Evolutionary conservation across 495 filamentous ascomycete genomes (phyloP).

Genomic region (Penicillium longicatenatum): DNA sequence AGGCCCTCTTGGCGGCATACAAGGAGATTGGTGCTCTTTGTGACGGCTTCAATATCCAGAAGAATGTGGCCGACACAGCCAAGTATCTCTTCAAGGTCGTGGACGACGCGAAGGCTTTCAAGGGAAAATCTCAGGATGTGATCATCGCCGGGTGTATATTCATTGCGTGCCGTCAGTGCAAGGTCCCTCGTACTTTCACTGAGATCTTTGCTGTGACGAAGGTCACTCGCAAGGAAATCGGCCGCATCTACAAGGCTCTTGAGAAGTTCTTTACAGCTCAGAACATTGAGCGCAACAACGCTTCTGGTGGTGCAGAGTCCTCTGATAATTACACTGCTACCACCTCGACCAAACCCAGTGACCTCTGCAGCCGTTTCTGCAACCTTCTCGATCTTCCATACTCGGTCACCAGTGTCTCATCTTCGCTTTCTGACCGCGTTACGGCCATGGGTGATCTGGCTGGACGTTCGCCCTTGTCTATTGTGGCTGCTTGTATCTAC

Average conservation of each 20-base stretch:
- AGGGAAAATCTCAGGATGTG: slow-evolving; percentile 91
- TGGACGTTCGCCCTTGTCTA: slow-evolving; percentile 90
- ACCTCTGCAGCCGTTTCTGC: slow-evolving; percentile 88
- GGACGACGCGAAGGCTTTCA: slow-evolving; percentile 88
- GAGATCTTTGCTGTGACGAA: slow-evolving; percentile 92
- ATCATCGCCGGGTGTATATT: slow-evolving; percentile 96
- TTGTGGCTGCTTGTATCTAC: slow-evolving; percentile 94
- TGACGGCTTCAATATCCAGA: slow-evolving; percentile 79
- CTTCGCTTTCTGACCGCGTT: slow-evolving; percentile 71
- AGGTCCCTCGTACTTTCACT: slow-evolving; percentile 84
- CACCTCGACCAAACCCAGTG: slow-evolving; percentile 76
- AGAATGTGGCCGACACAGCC: slow-evolving; percentile 78
- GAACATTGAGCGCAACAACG: slow-evolving; percentile 54
- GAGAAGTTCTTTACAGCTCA: slow-evolving; percentile 79
- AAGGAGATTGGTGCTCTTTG: slow-evolving; percentile 88
- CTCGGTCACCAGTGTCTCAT: slow-evolving; percentile 68
- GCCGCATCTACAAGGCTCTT: slow-evolving; percentile 87
- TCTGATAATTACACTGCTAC: slow-evolving; percentile 70
- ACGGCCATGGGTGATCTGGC: slow-evolving; percentile 75
- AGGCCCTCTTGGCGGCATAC: slow-evolving; percentile 76
- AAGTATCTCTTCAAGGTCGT: slow-evolving; percentile 94
- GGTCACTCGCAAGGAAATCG: slow-evolving; percentile 95
- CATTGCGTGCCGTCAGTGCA: slow-evolving; percentile 89
- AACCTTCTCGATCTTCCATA: slow-evolving; percentile 72
- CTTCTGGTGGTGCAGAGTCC: slow-evolving; percentile 50